phyloP scores from a whole-genome alignment of 2,329 filamentous ascomycete genomes.

The Fusarium veterinarium region DNA sequence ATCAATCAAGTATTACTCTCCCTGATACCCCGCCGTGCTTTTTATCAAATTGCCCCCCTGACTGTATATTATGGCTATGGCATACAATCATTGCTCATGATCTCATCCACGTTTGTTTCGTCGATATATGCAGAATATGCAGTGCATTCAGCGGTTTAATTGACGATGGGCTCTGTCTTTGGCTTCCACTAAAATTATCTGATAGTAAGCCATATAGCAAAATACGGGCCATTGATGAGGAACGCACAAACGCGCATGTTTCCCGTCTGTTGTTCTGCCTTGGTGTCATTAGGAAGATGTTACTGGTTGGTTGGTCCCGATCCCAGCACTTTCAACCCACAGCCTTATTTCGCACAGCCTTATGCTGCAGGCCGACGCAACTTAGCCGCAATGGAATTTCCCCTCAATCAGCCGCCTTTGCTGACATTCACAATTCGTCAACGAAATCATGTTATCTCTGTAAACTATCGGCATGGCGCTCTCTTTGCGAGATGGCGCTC shows the following conservation, averaged over 20 bases:
- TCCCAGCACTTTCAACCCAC: not conserved
- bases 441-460: not conserved
- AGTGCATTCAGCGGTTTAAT: not conserved
- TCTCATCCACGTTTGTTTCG: no score
- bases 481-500: not conserved
- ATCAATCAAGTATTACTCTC: not conserved
- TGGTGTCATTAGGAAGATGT: not conserved
- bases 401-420: not conserved
- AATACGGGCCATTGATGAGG: no score
- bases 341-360: not conserved
- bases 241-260: not conserved
- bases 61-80: not conserved
- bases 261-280: not conserved
- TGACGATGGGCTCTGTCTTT: not conserved
- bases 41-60: not conserved
- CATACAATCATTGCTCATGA: no score
- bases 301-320: not conserved
- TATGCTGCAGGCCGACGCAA: not conserved
- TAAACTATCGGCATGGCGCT: not conserved
- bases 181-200: no score
- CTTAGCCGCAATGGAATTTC: not conserved
- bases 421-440: not conserved
- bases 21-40: not conserved
- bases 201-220: not conserved
- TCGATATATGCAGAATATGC: no score